These are phyloP conservation scores for Mimosa bimucronata DNA, from an alignment of 306 rosid species.

Conservation along the genomic window DNA sequence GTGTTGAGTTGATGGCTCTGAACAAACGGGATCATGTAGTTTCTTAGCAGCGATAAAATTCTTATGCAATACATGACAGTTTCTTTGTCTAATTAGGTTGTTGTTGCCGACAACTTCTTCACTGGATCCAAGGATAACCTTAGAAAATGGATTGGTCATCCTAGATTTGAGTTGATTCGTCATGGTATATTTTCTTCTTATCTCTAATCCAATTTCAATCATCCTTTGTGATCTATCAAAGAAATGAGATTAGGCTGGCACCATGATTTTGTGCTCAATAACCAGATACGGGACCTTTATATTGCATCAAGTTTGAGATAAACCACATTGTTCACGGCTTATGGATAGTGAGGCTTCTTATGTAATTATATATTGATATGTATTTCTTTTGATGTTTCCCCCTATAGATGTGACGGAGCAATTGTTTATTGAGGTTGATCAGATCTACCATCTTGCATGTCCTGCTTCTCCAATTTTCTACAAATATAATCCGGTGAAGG, in stretches of 20 bases:
- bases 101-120: conserved; percentile 76
- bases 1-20: background rate
- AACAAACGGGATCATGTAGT: background rate
- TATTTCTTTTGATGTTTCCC: background rate
- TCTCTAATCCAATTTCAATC: background rate
- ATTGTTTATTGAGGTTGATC: conserved; percentile 70
- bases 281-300: background rate
- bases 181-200: conserved; percentile 52
- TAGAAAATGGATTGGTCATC: conserved; percentile 74
- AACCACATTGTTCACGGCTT: background rate
- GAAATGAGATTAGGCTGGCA: background rate
- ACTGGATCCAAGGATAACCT: conserved; percentile 79
- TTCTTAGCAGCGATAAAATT: background rate
- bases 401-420: conserved; percentile 67
- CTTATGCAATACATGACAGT: background rate
- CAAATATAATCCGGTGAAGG: conserved; percentile 79
- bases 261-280: background rate
- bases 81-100: conserved; percentile 46
- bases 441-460: conserved; percentile 79
- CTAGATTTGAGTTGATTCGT: conserved; percentile 78
- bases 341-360: background rate
- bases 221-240: background rate
- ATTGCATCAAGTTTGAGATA: background rate
- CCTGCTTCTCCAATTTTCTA: conserved; percentile 82
- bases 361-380: background rate